phyloP scores from a whole-genome alignment of 495 filamentous ascomycete genomes.

The Clavariopsis aquatica region DNA sequence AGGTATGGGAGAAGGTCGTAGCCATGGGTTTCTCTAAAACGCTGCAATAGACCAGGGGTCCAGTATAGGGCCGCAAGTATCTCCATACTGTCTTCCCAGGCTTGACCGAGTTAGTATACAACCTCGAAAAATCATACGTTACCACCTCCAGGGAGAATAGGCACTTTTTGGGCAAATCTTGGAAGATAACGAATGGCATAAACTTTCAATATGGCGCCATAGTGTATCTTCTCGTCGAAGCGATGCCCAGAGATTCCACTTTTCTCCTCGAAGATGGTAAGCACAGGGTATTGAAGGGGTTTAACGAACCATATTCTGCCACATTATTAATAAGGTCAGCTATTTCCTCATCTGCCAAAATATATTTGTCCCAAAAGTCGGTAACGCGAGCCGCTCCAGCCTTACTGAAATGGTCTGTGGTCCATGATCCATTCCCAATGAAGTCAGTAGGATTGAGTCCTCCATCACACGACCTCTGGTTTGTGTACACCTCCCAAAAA shows the following conservation, averaged over 20 bases:
- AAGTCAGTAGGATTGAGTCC: conserved; percentile 28
- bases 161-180: too few species aligned
- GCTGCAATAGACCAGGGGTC: conserved; percentile 44
- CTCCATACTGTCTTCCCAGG: conserved; percentile 57
- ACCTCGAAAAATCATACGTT: conserved; percentile 45
- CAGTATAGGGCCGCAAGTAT: conserved; percentile 48
- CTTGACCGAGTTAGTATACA: conserved; percentile 31
- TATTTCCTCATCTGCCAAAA: conserved; percentile 43
- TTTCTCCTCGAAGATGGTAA: too few species aligned
- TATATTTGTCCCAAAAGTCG: conserved; percentile 52
- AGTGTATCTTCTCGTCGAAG: too few species aligned
- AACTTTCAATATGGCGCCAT: too few species aligned
- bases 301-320: conserved; percentile 48
- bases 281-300: too few species aligned
- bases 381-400: conserved; percentile 48
- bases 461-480: conserved; percentile 34
- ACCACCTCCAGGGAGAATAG: too few species aligned
- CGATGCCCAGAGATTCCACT: too few species aligned
- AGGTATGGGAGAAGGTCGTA: conserved; percentile 44
- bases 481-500: conserved; percentile 48
- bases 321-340: conserved; percentile 44
- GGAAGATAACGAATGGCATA: too few species aligned
- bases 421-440: conserved; percentile 52
- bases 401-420: conserved; percentile 54
- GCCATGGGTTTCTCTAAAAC: conserved; percentile 37